A percentile compares a stretch with the other conserved stretches of the same genome.
phyloP scores from a whole-genome alignment of 78 protist genomes.

The Speleostelium caveatum region DNA sequence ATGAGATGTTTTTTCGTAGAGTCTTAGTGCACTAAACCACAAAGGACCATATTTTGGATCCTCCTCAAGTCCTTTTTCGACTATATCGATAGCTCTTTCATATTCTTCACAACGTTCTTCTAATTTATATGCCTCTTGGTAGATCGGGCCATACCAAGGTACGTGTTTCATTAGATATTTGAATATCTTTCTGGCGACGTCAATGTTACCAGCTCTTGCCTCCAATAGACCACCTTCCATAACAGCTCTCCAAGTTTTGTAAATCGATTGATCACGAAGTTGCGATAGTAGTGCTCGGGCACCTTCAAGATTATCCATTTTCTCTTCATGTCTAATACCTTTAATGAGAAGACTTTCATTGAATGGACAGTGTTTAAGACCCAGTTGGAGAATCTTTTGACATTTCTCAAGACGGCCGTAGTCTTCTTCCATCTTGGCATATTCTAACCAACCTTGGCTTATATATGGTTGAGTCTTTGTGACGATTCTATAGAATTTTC shows the following conservation, averaged over 20 bases:
- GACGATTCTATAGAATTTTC: constrained; percentile 68
- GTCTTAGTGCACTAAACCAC: constrained; percentile 86
- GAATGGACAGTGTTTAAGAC: constrained; percentile 83
- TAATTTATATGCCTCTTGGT: constrained; percentile 90
- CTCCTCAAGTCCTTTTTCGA: constrained; percentile 80
- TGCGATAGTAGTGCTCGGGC: constrained; percentile 84
- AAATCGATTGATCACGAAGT: constrained; percentile 74
- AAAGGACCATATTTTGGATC: constrained; percentile 92
- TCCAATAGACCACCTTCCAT: constrained; percentile 95
- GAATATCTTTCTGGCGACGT: constrained; percentile 87
- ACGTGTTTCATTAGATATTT: constrained; percentile 89
- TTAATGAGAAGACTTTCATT: constrained; percentile 86
- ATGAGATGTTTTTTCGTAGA: constrained; percentile 80
- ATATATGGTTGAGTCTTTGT: constrained; percentile 71
- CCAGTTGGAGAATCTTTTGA: constrained; percentile 81
- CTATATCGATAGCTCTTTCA: constrained; percentile 86
- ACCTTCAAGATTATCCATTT: constrained; percentile 81
- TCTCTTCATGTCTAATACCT: constrained; percentile 85
- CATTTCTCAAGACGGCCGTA: constrained; percentile 84
- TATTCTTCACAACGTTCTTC: constrained; percentile 85
- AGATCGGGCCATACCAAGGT: constrained; percentile 94
- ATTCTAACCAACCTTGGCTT: constrained; percentile 90
- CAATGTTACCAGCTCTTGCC: constrained; percentile 88
- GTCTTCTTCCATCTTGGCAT: constrained; percentile 94
- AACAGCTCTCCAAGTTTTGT: constrained; percentile 91